Evolutionary conservation across 208 protist genomes (phyloP).

Genomic region (Strigomonas culicis): DNA sequence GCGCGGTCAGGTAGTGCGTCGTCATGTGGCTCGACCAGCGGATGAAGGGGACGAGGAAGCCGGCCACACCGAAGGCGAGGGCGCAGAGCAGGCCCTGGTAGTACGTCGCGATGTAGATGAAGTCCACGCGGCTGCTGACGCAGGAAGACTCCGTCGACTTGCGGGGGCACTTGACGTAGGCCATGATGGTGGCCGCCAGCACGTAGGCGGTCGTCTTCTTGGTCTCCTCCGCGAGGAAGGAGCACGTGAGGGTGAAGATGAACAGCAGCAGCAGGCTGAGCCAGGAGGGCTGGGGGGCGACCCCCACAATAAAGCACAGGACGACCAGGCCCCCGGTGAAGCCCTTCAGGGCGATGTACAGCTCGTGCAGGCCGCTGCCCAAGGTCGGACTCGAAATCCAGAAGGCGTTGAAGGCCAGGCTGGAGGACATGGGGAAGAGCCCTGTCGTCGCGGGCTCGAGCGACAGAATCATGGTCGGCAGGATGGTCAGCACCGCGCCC

Average conservation of each 20-base stretch:
- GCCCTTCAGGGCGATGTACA: slow-evolving; percentile 77
- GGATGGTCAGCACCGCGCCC: slow-evolving; percentile 74
- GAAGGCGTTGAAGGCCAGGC: slow-evolving; percentile 81
- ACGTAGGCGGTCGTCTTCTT: slow-evolving; percentile 90
- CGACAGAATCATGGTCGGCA: slow-evolving; percentile 85
- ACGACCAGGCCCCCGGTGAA: slow-evolving; percentile 70
- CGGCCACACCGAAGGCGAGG: slow-evolving; percentile 64
- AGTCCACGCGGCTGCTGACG: slow-evolving; percentile 15
- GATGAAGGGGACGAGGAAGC: slow-evolving; percentile 84
- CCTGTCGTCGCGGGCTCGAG: slow-evolving; percentile 64
- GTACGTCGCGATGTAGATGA: slow-evolving; percentile 66
- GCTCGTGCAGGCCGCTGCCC: slow-evolving; percentile 72
- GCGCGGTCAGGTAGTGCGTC: slow-evolving; percentile 66
- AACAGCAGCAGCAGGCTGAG: slow-evolving; percentile 72
- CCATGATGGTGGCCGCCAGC: slow-evolving; percentile 77
- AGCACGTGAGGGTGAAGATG: slow-evolving; percentile 65
- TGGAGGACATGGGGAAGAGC: slow-evolving; percentile 73
- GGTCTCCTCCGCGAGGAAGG: slow-evolving; percentile 81
- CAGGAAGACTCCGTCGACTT: slow-evolving; percentile 19
- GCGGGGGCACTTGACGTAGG: slow-evolving; percentile 51
- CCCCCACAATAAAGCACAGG: slow-evolving; percentile 60
- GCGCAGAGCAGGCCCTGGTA: slow-evolving; percentile 72
- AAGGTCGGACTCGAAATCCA: slow-evolving; percentile 91
- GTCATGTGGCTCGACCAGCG: slow-evolving; percentile 83
- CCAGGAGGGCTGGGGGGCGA: slow-evolving; percentile 50